Percentiles rank a stretch among this genome's conserved stretches.
These are phyloP conservation scores for Angomonas deanei DNA, from an alignment of 208 protist species.

Conservation along the genomic window DNA sequence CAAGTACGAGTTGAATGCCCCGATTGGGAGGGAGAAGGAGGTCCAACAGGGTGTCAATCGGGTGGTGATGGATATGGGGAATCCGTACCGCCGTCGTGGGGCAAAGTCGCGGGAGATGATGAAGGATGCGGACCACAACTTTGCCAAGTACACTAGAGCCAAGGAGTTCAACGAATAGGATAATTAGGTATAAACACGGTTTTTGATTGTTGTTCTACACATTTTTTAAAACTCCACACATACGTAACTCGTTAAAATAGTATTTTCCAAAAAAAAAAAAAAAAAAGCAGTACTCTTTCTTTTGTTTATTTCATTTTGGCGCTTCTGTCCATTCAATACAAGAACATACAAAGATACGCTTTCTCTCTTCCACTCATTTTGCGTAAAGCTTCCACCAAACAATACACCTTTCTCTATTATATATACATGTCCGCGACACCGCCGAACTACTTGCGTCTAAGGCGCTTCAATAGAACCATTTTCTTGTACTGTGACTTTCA, in stretches of 20 bases:
- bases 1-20: slow-evolving; percentile 78
- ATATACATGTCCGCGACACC: slow-evolving; percentile 19
- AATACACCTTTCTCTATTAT: background rate
- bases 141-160: slow-evolving; percentile 56
- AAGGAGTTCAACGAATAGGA: slow-evolving; percentile 51
- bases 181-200: background rate
- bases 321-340: background rate
- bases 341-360: background rate
- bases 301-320: slow-evolving; percentile 15
- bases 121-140: slow-evolving; percentile 78
- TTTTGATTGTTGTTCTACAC: no score
- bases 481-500: slow-evolving; percentile 89
- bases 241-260: background rate
- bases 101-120: slow-evolving; percentile 47
- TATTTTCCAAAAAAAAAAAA: background rate
- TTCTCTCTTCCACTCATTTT: slow-evolving; percentile 11
- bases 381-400: background rate
- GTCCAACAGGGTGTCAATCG: slow-evolving; percentile 79
- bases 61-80: slow-evolving; percentile 72
- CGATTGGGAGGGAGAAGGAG: slow-evolving; percentile 80
- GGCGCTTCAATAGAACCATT: slow-evolving; percentile 72
- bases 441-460: slow-evolving; percentile 75
- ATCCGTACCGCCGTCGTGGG: slow-evolving; percentile 66
- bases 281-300: slow-evolving; percentile 3
- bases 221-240: background rate